Conservation (phyloP, 2,329 filamentous ascomycete species). For the Venturia asperata region DNA sequence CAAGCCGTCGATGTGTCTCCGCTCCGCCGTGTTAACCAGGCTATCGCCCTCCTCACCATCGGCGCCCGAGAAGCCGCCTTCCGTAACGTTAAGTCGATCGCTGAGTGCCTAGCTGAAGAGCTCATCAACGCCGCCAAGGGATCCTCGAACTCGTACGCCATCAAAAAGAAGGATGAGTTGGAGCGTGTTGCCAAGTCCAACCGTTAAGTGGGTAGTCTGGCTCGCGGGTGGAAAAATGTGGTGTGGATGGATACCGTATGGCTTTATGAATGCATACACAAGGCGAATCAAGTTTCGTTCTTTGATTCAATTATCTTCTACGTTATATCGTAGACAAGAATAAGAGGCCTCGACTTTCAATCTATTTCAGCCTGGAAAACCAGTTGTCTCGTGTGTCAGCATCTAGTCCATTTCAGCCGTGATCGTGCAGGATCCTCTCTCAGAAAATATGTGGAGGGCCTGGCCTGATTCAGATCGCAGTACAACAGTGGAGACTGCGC, state of each 20-base stretch:
- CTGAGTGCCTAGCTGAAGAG: slow-evolving; percentile 99
- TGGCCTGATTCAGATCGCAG: not conserved
- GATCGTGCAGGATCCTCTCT: not conserved
- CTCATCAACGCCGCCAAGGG: slow-evolving; percentile 99
- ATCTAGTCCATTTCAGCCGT: not conserved
- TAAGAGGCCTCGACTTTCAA: not conserved
- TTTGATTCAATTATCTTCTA: not conserved
- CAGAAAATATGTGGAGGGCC: not conserved
- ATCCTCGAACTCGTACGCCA: slow-evolving; percentile 99
- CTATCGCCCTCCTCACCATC: slow-evolving; percentile 96
- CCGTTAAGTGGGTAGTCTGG: slow-evolving; percentile 60
- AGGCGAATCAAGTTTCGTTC: not conserved
- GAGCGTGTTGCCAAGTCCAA: slow-evolving; percentile 99
- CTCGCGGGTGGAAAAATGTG: not conserved
- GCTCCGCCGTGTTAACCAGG: slow-evolving; percentile 99
- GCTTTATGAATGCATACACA: slow-evolving; percentile 12
- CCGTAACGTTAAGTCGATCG: slow-evolving; percentile 99
- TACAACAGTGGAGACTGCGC: not conserved
- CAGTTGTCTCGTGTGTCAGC: not conserved
- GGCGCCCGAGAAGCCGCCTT: slow-evolving; percentile 98
- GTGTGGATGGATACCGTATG: slow-evolving; percentile 5
- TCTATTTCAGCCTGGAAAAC: not conserved
- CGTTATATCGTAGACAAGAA: not conserved
- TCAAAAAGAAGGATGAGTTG: slow-evolving; percentile 99
- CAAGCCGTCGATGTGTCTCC: slow-evolving; percentile 99